These are phyloP conservation scores for Penicillium longicatenatum DNA, from an alignment of 495 filamentous ascomycete species.

Conservation along the genomic window DNA sequence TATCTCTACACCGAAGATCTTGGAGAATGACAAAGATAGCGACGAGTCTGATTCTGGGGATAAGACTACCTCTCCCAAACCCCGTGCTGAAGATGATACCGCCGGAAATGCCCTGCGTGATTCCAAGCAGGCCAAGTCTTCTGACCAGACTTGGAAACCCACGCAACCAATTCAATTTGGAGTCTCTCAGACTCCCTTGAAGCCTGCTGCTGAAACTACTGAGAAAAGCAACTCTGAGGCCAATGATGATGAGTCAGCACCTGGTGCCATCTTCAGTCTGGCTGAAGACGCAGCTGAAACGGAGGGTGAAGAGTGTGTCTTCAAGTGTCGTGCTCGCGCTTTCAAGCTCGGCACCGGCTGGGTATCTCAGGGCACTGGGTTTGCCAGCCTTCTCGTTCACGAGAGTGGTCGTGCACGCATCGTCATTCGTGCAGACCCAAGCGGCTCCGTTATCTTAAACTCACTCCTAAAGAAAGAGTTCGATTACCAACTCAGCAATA, in stretches of 20 bases:
- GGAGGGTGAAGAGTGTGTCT: slow-evolving; percentile 66
- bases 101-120: slow-evolving; percentile 26
- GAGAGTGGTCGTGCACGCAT: slow-evolving; percentile 62
- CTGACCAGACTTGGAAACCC: slow-evolving; percentile 40
- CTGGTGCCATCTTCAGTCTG: slow-evolving; percentile 60
- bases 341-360: slow-evolving; percentile 56
- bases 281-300: slow-evolving; percentile 63
- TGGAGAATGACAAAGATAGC: slow-evolving; percentile 29
- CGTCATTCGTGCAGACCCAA: slow-evolving; percentile 67
- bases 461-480: slow-evolving; percentile 58
- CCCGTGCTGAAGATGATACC: slow-evolving; percentile 24
- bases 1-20: slow-evolving; percentile 50
- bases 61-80: slow-evolving; percentile 22
- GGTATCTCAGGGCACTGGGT: slow-evolving; percentile 63
- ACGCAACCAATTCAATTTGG: slow-evolving; percentile 58
- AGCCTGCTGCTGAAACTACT: slow-evolving; percentile 29
- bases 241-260: slow-evolving; percentile 56
- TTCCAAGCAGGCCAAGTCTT: slow-evolving; percentile 24
- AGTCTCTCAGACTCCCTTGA: not conserved
- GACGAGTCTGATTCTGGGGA: slow-evolving; percentile 31
- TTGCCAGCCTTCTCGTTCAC: slow-evolving; percentile 67
- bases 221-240: slow-evolving; percentile 44
- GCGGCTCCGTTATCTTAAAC: slow-evolving; percentile 70
- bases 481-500: slow-evolving; percentile 56
- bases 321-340: slow-evolving; percentile 65